Evolutionary conservation across 805 yeast genomes (phyloP).

Genomic region (Grigorovia humatica): DNA sequence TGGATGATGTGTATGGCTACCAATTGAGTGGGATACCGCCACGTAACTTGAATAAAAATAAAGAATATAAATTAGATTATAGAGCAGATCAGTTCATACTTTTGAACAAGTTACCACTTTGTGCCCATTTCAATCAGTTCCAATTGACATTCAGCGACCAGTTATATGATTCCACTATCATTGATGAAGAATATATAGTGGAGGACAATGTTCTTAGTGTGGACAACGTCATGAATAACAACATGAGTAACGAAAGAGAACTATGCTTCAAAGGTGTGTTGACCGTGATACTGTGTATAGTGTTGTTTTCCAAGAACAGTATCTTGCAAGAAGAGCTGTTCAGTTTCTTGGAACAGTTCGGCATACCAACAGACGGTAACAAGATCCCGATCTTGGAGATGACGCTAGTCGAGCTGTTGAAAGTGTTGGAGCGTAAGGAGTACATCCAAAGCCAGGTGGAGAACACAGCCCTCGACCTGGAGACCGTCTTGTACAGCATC

Average conservation of each 20-base stretch:
- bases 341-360: slow-evolving; percentile 13
- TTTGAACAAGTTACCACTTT: slow-evolving; percentile 10
- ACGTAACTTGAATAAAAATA: slow-evolving; percentile 2
- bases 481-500: slow-evolving; percentile 13
- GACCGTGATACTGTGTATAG: slow-evolving; percentile 12
- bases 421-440: slow-evolving; percentile 14
- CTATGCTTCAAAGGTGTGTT: slow-evolving; percentile 18
- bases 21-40: slow-evolving; percentile 15
- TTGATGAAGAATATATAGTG: slow-evolving; percentile 15
- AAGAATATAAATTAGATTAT: background rate
- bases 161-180: slow-evolving; percentile 9
- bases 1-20: slow-evolving; percentile 23
- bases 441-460: slow-evolving; percentile 18
- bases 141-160: slow-evolving; percentile 8
- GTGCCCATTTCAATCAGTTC: slow-evolving; percentile 10
- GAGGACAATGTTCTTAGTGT: slow-evolving; percentile 8
- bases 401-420: slow-evolving; percentile 17
- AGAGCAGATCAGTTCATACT: slow-evolving; percentile 19
- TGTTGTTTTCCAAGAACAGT: slow-evolving; percentile 22
- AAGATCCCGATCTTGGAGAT: slow-evolving; percentile 18
- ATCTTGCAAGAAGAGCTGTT: slow-evolving; percentile 20
- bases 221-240: slow-evolving; percentile 9
- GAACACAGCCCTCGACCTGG: slow-evolving; percentile 17
- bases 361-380: slow-evolving; percentile 21
- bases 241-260: slow-evolving; percentile 13